A percentile compares a stretch with the other conserved stretches of the same genome.
These are phyloP conservation scores for Scutellaria minor DNA, from an alignment of 257 asterid genomes.

Conservation along the genomic window DNA sequence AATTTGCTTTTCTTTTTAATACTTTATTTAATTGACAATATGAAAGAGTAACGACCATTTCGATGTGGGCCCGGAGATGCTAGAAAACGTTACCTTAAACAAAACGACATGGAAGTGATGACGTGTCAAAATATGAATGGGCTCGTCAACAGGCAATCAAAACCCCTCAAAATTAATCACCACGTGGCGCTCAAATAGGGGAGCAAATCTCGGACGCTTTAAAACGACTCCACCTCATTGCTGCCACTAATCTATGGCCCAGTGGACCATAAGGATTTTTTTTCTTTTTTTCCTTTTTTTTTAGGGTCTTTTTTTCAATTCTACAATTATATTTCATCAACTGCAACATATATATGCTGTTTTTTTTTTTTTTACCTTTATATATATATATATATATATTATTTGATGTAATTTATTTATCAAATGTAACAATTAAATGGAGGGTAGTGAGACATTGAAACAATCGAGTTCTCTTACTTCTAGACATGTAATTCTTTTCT, in stretches of 20 bases:
- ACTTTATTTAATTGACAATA: not conserved
- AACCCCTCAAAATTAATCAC: slow-evolving; percentile 18
- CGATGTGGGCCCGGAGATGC: slow-evolving; percentile 32
- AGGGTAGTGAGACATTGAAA: too few species aligned
- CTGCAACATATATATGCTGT: too few species aligned
- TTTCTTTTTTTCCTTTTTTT: too few species aligned
- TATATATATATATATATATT: too few species aligned
- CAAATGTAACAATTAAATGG: too few species aligned
- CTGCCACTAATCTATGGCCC: slow-evolving; percentile 47
- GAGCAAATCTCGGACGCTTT: not conserved
- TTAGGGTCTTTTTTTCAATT: not conserved
- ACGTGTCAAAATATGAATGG: slow-evolving; percentile 30
- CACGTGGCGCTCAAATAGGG: slow-evolving; percentile 42
- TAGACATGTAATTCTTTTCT: too few species aligned
- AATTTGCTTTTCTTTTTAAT: too few species aligned
- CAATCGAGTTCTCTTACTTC: too few species aligned
- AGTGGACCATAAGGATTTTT: slow-evolving; percentile 33
- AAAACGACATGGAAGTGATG: not conserved
- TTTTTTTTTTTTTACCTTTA: too few species aligned
- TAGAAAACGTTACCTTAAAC: slow-evolving; percentile 16
- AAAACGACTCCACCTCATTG: slow-evolving; percentile 38
- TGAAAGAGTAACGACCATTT: not conserved
- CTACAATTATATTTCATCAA: too few species aligned
- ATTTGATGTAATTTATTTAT: too few species aligned
- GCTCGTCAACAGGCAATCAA: slow-evolving; percentile 34